phyloP scores from a whole-genome alignment of 73 alveolate species.

The Tetrahymena borealis region DNA sequence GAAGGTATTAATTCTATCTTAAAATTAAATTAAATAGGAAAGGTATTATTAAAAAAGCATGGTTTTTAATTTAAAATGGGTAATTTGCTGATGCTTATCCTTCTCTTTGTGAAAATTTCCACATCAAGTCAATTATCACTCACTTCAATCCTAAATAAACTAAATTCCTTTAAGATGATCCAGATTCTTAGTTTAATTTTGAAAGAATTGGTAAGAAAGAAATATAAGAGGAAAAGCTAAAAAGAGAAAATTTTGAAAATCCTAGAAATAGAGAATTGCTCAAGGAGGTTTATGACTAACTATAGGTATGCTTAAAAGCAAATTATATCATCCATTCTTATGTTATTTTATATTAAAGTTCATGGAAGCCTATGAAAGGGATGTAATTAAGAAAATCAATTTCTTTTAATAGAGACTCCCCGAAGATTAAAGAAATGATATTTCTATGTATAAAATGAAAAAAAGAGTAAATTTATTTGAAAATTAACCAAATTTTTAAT shows the following conservation, averaged over 20 bases:
- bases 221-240: background rate
- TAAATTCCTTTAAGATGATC: background rate
- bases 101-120: background rate
- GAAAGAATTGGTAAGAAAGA: background rate
- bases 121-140: background rate
- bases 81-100: background rate
- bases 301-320: background rate
- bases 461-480: background rate
- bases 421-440: background rate
- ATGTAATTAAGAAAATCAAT: background rate
- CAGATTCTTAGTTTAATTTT: background rate
- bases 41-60: background rate
- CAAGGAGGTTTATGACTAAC: background rate
- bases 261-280: background rate
- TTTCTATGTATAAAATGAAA: background rate
- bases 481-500: background rate
- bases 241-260: background rate
- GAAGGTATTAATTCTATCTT: background rate
- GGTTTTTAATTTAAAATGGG: background rate
- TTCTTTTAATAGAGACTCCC: background rate
- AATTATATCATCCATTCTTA: background rate
- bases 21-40: background rate
- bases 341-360: background rate
- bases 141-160: background rate
- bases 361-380: background rate